Evolutionary conservation across 2,329 filamentous ascomycete genomes (phyloP).

Genomic region (Neophaeococcomyces aloes): DNA sequence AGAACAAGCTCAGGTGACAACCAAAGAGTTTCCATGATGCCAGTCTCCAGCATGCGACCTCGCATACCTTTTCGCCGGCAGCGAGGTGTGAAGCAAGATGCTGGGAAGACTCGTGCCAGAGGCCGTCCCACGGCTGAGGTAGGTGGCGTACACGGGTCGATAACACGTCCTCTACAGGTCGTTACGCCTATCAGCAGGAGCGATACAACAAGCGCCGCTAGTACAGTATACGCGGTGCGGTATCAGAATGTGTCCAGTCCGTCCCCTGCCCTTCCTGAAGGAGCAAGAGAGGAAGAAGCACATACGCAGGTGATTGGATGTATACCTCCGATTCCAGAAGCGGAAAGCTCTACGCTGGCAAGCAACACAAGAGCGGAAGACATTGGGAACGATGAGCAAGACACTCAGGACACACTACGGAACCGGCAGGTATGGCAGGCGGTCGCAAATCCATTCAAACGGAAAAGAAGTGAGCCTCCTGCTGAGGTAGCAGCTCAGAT

Average conservation of each 20-base stretch:
- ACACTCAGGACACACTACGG: not conserved
- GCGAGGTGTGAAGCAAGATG: not conserved
- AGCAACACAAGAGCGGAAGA: not conserved
- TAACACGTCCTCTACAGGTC: conserved; percentile 20
- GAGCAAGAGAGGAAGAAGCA: conserved; percentile 18
- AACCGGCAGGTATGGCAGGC: conserved; percentile 37
- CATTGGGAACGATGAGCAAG: not conserved
- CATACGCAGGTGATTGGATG: not conserved
- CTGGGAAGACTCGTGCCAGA: not conserved
- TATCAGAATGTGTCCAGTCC: conserved; percentile 46
- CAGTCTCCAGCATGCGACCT: not conserved
- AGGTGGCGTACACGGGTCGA: not conserved
- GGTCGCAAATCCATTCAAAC: conserved; percentile 48
- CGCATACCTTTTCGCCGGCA: conserved; percentile 4
- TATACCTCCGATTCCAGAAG: not conserved
- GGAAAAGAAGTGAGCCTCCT: conserved; percentile 48
- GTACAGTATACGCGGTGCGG: conserved; percentile 53
- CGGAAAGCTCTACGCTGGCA: conserved; percentile 2
- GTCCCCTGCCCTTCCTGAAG: conserved; percentile 33
- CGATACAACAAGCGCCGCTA: conserved; percentile 52
- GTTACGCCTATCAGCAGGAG: conserved; percentile 49
- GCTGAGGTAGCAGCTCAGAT: conserved; percentile 49
- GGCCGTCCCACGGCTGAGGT: not conserved
- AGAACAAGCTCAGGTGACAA: not conserved
- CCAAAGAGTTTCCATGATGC: conserved; percentile 2